These are phyloP conservation scores for Cunninghamia lanceolata DNA, from an alignment of 75 land plant species.

Conservation along the genomic window DNA sequence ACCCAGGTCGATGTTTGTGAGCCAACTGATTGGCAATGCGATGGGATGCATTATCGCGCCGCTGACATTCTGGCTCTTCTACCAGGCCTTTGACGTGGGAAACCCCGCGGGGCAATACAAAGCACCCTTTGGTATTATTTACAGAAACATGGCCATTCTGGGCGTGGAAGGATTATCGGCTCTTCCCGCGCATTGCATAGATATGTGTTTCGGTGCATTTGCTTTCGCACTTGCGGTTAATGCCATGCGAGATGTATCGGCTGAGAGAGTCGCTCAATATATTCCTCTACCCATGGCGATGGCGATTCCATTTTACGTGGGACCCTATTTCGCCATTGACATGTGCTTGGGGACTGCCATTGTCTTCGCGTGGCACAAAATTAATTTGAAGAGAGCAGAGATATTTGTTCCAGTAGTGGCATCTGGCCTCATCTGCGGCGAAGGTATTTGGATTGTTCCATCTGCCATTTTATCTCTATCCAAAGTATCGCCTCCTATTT, in stretches of 20 bases:
- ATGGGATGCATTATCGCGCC: conserved; percentile 72
- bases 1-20: too few relatives aligned
- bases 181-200: conserved; percentile 56
- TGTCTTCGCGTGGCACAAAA: conserved; percentile 45
- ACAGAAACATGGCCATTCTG: conserved; percentile 56
- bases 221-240: conserved; percentile 37
- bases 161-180: conserved; percentile 65
- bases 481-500: too few relatives aligned
- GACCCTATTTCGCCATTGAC: conserved; percentile 63
- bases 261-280: conserved; percentile 13
- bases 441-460: too few relatives aligned
- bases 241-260: conserved; percentile 30
- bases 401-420: too few relatives aligned
- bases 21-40: too few relatives aligned
- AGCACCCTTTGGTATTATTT: conserved; percentile 58
- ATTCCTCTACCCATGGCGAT: conserved; percentile 81
- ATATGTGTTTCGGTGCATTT: conserved; percentile 46
- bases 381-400: too few relatives aligned
- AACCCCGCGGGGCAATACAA: conserved; percentile 24
- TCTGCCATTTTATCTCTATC: too few relatives aligned
- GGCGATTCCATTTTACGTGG: conserved; percentile 68
- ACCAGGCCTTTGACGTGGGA: conserved; percentile 60
- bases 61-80: conserved; percentile 66
- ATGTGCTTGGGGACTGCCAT: conserved; percentile 63
- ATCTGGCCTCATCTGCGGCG: too few relatives aligned